These are phyloP conservation scores for Xylariaceae sp. DNA, from an alignment of 2,329 filamentous ascomycete species.

Conservation along the genomic window DNA sequence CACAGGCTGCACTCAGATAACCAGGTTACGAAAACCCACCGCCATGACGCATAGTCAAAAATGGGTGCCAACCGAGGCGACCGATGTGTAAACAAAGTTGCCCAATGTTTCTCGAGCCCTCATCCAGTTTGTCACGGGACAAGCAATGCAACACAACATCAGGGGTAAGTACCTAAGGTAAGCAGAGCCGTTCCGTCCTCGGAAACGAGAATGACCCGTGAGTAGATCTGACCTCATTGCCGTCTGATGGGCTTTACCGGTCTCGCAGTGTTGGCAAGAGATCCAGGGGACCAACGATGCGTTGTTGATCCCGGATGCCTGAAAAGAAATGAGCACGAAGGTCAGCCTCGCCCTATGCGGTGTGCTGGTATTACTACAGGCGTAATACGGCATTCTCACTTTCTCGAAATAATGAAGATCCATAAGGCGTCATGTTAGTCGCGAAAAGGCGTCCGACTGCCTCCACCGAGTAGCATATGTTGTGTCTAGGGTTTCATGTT, in stretches of 20 bases:
- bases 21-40: too few species aligned
- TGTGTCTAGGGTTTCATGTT: too few species aligned
- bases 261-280: neutral
- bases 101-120: too few species aligned
- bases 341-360: neutral
- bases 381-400: neutral
- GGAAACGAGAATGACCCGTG: neutral
- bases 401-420: neutral
- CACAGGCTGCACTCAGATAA: too few species aligned
- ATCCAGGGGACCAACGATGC: neutral
- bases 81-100: too few species aligned
- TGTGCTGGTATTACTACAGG: neutral
- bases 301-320: neutral
- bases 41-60: too few species aligned
- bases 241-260: neutral
- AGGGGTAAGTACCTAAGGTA: neutral
- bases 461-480: too few species aligned
- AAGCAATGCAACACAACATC: neutral
- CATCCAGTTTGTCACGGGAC: neutral
- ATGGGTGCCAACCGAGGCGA: too few species aligned
- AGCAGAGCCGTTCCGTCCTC: neutral
- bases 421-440: neutral
- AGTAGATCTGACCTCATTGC: neutral
- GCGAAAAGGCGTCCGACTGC: too few species aligned
- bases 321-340: neutral